A percentile compares a stretch with the other conserved stretches of the same genome.
These are phyloP conservation scores for Trichoderma aggressivum DNA, from an alignment of 2,329 filamentous ascomycete genomes.

Conservation along the genomic window DNA sequence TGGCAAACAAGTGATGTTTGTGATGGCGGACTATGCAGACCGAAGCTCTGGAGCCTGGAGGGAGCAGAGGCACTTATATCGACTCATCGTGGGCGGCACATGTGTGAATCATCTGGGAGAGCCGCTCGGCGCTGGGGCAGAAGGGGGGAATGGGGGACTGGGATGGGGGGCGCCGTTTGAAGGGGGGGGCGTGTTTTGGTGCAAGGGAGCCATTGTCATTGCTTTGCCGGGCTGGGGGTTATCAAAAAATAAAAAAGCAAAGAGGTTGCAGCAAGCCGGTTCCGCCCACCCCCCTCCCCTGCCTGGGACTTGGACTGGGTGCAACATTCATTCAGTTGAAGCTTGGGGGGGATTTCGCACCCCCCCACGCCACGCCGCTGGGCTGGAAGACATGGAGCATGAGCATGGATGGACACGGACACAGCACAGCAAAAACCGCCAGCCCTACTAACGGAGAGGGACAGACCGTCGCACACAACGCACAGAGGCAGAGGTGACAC, in stretches of 20 bases:
- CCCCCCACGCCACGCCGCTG: constrained; percentile 4
- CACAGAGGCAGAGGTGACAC: background rate
- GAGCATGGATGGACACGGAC: background rate
- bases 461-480: background rate
- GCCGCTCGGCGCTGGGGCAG: constrained; percentile 12
- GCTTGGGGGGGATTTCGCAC: background rate
- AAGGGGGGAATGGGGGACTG: constrained; percentile 10
- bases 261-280: constrained; percentile 10
- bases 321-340: too few relatives aligned
- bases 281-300: background rate
- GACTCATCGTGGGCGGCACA: constrained; percentile 24
- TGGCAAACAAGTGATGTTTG: constrained; percentile 4
- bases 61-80: constrained; percentile 23
- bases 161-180: background rate
- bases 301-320: background rate
- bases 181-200: constrained; percentile 9
- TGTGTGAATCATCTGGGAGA: constrained; percentile 21
- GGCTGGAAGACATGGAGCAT: background rate
- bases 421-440: background rate
- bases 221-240: constrained; percentile 13
- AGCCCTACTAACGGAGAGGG: background rate
- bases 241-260: constrained; percentile 14
- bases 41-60: constrained; percentile 15
- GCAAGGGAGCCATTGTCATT: constrained; percentile 7
- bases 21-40: constrained; percentile 7